Evolutionary conservation across 495 filamentous ascomycete species (phyloP).

Genomic region (Penicillium canescens): DNA sequence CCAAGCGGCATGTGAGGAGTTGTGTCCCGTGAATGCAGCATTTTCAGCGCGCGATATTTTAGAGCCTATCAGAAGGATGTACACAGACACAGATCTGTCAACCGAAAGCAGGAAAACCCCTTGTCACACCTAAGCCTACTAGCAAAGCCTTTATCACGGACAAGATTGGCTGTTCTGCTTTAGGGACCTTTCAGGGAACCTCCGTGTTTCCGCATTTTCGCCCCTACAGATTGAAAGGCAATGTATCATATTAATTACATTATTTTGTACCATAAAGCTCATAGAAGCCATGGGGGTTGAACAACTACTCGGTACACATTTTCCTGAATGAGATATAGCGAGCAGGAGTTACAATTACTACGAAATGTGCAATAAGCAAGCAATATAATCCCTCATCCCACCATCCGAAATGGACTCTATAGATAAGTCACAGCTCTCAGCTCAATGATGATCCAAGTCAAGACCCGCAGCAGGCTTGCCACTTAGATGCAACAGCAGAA

Average conservation of each 20-base stretch:
- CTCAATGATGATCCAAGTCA: not conserved
- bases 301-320: not conserved
- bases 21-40: no score
- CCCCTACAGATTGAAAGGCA: no score
- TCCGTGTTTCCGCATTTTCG: no score
- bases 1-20: no score
- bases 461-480: not conserved
- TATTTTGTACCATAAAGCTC: not conserved
- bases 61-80: no score
- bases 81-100: no score
- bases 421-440: not conserved
- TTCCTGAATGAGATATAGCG: not conserved
- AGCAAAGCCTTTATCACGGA: no score
- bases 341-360: not conserved
- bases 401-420: not conserved
- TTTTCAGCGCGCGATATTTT: no score
- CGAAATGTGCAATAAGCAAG: not conserved
- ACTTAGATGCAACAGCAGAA: not conserved
- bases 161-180: no score
- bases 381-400: not conserved
- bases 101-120: no score
- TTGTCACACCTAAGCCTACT: no score
- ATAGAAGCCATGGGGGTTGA: not conserved
- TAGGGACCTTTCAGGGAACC: no score
- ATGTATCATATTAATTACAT: not conserved